phyloP scores from a whole-genome alignment of 1,284 basidiomycete genomes.

The Marasmius sp. region DNA sequence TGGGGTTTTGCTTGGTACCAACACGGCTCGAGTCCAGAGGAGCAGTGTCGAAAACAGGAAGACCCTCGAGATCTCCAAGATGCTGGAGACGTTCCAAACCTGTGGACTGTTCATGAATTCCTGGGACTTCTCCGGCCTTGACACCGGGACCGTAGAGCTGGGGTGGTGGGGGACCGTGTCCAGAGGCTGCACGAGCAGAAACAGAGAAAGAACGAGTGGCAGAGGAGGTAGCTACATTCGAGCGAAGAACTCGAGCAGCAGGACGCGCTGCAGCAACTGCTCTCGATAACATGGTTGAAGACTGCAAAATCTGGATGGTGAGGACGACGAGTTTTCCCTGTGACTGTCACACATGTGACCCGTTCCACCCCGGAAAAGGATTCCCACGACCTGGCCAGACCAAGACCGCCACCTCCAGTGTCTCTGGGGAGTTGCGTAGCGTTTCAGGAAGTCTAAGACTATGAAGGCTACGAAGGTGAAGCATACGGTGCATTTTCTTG shows the following conservation, averaged over 20 bases:
- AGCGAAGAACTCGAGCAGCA: constrained; percentile 13
- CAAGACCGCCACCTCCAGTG: too few relatives aligned
- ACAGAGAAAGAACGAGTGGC: constrained; percentile 57
- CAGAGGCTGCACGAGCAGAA: constrained; percentile 50
- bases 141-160: constrained; percentile 74
- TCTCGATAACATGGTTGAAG: constrained; percentile 14
- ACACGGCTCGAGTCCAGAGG: constrained; percentile 85
- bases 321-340: neutral
- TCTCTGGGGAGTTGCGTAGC: too few relatives aligned
- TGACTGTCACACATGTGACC: neutral
- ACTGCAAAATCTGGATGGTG: neutral
- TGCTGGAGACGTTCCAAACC: constrained; percentile 96
- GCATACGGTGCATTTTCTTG: too few relatives aligned
- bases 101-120: constrained; percentile 89
- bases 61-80: constrained; percentile 84
- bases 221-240: constrained; percentile 16
- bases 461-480: too few relatives aligned
- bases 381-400: too few relatives aligned
- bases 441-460: too few relatives aligned
- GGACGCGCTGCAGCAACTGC: constrained; percentile 14
- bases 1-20: constrained; percentile 87
- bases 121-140: constrained; percentile 78
- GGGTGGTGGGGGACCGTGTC: constrained; percentile 57
- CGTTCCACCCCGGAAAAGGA: neutral
- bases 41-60: constrained; percentile 89